Evolutionary conservation across 176 grass and related monocot genomes (phyloP).

Genomic region (Olyra latifolia): DNA sequence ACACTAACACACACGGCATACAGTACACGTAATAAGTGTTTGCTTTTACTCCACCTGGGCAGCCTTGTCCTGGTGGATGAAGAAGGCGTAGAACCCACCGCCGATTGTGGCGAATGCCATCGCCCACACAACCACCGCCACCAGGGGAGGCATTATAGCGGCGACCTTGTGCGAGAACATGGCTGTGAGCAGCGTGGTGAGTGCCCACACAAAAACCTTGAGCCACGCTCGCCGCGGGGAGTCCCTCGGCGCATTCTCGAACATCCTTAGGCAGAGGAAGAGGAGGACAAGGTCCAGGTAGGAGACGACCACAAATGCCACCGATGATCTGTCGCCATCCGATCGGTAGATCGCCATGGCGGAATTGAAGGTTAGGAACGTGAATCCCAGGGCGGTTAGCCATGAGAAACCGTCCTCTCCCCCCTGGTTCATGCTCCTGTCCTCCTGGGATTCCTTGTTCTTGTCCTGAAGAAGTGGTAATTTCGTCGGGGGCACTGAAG

Average conservation of each 20-base stretch:
- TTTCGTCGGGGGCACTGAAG: neutral
- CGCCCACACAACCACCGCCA: neutral
- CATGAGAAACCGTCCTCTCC: neutral
- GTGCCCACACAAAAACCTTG: neutral
- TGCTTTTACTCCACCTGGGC: neutral
- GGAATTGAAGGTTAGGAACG: slow-evolving; percentile 1
- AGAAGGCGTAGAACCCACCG: neutral
- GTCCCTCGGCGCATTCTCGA: neutral
- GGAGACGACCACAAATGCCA: neutral
- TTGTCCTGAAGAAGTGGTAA: neutral
- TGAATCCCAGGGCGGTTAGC: neutral
- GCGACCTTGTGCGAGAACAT: slow-evolving; percentile 24
- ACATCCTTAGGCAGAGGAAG: neutral
- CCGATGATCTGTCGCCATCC: neutral
- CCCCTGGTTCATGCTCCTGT: neutral
- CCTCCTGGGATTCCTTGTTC: neutral
- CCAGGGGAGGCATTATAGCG: neutral
- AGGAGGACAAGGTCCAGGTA: neutral
- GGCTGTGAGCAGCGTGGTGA: neutral
- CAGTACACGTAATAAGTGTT: too few species aligned
- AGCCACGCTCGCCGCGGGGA: neutral
- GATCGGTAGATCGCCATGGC: neutral
- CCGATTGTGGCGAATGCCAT: neutral
- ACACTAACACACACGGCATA: too few species aligned
- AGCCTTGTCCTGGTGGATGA: neutral